Conservation (phyloP, 139 green algal species). For the Chlorella vulgaris region DNA sequence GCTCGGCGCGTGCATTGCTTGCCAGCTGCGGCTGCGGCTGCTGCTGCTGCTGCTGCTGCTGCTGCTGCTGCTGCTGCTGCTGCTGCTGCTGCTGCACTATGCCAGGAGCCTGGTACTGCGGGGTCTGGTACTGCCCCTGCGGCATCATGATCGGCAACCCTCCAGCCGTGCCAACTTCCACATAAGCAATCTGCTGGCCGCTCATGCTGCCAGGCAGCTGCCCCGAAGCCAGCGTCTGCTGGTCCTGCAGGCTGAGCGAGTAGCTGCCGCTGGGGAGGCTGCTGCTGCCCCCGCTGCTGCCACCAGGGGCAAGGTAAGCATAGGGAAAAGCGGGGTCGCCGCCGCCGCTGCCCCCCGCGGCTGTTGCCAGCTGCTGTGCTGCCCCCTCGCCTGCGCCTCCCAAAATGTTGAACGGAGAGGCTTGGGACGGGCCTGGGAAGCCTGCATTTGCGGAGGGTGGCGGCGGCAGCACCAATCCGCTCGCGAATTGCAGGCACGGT, state of each 20-base stretch:
- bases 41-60: background rate
- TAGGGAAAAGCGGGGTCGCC: background rate
- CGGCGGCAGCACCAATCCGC: too few species aligned
- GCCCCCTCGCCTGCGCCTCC: too few species aligned
- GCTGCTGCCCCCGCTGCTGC: background rate
- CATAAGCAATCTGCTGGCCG: background rate
- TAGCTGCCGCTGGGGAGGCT: background rate
- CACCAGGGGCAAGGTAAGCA: background rate
- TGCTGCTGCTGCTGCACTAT: background rate
- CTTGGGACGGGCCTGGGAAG: background rate
- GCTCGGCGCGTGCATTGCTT: background rate
- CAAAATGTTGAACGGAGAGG: background rate
- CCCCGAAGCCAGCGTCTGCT: background rate
- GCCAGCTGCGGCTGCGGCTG: background rate
- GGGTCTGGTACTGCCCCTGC: background rate
- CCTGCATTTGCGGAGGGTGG: background rate
- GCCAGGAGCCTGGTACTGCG: background rate
- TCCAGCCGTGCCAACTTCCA: background rate
- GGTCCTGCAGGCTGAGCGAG: background rate
- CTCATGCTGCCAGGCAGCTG: background rate
- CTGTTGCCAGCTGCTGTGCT: background rate
- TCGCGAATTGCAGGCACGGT: too few species aligned
- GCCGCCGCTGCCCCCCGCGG: too few species aligned
- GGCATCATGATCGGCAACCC: background rate
- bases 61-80: background rate